Percentiles rank a stretch among this genome's conserved stretches.
phyloP scores from a whole-genome alignment of 2,329 filamentous ascomycete genomes.

The Colletotrichum gloeosporioides region DNA sequence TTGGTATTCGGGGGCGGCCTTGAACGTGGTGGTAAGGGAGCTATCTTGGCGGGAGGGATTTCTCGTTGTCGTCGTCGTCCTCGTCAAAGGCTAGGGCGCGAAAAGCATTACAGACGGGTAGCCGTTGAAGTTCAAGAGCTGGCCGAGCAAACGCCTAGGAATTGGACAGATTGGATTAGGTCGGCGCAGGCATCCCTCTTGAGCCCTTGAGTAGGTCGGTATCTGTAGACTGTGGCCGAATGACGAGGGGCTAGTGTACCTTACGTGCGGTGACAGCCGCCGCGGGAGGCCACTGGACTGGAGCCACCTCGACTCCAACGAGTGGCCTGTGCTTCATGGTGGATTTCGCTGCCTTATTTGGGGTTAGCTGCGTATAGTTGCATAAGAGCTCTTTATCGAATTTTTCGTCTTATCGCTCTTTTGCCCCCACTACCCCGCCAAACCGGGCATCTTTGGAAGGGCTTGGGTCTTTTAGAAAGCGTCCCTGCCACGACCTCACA shows the following conservation, averaged over 20 bases:
- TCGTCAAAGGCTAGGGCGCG: not conserved
- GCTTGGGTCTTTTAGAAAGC: not conserved
- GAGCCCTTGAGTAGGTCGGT: conserved; percentile 6
- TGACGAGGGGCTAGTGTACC: conserved; percentile 17
- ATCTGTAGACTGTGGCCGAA: conserved; percentile 11
- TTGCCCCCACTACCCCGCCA: conserved; percentile 2
- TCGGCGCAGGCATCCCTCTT: conserved; percentile 21
- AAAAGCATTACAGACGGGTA: not conserved
- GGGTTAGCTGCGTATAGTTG: not conserved
- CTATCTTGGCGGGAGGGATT: conserved; percentile 19
- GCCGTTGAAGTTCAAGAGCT: conserved; percentile 1
- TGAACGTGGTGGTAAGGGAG: conserved; percentile 12
- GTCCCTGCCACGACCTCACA: not conserved
- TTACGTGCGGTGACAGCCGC: conserved; percentile 10
- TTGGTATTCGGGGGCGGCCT: conserved; percentile 25
- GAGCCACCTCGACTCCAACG: conserved; percentile 8
- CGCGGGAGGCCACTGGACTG: conserved; percentile 1
- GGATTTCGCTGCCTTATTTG: not conserved
- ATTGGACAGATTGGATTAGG: conserved; percentile 20
- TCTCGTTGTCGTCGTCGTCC: conserved; percentile 7
- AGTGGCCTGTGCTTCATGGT: conserved; percentile 8
- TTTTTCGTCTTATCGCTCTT: not conserved
- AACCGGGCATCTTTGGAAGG: not conserved
- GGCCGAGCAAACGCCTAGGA: conserved; percentile 14
- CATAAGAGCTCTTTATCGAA: conserved; percentile 8